A percentile compares a stretch with the other conserved stretches of the same genome.
These are phyloP conservation scores for Heterobasidion annosum DNA, from an alignment of 1,284 basidiomycete species.

Conservation along the genomic window DNA sequence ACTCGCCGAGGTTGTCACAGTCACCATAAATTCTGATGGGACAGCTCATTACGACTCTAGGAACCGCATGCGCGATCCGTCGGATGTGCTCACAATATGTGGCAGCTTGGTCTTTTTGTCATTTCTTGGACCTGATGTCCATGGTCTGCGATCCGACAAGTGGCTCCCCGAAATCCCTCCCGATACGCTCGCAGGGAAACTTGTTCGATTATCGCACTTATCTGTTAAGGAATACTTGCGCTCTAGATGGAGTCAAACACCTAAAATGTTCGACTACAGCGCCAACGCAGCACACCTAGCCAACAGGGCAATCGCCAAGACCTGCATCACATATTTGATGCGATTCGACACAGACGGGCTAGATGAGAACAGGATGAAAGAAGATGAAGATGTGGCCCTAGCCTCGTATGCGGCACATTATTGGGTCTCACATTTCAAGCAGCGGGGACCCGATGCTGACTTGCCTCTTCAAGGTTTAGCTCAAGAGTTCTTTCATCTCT, in stretches of 20 bases:
- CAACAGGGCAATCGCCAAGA: background rate
- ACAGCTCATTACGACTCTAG: background rate
- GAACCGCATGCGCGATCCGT: background rate
- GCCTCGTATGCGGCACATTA: background rate
- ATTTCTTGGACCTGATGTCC: background rate
- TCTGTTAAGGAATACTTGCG: conserved; percentile 1
- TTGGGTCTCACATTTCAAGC: background rate
- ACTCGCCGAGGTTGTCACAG: background rate
- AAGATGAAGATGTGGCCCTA: background rate
- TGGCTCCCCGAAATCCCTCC: too few relatives aligned
- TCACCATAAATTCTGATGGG: background rate
- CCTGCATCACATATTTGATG: background rate
- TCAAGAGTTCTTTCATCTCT: background rate
- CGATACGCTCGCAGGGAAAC: background rate
- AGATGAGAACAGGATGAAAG: background rate
- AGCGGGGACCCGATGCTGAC: background rate
- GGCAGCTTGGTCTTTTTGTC: background rate
- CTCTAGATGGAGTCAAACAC: background rate
- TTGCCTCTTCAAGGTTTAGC: background rate
- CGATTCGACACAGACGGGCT: background rate
- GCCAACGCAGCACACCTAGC: background rate
- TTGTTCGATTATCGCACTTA: background rate
- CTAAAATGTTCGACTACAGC: background rate
- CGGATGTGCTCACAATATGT: background rate
- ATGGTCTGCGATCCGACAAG: too few relatives aligned